A percentile compares a stretch with the other conserved stretches of the same genome.
Conservation (phyloP, 2,329 filamentous ascomycete species). For the Helotiales sp. region DNA sequence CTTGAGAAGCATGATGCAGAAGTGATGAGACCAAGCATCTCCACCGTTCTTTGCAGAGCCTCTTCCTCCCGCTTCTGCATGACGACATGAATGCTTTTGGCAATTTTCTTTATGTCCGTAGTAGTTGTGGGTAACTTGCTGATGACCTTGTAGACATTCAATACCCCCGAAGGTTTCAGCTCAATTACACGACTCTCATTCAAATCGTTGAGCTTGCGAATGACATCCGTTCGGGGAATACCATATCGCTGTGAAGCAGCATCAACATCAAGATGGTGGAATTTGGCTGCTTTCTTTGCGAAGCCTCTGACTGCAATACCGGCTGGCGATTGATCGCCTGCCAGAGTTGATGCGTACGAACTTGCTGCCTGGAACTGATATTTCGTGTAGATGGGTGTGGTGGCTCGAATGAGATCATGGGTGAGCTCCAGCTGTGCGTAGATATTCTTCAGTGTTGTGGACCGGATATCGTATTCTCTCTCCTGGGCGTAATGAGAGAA, state of each 20-base stretch:
- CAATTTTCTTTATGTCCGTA: slow-evolving; percentile 51
- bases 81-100: slow-evolving; percentile 53
- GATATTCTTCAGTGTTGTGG: slow-evolving; percentile 55
- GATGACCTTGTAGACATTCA: slow-evolving; percentile 59
- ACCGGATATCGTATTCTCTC: slow-evolving; percentile 58
- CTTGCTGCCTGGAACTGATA: slow-evolving; percentile 55
- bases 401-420: slow-evolving; percentile 60
- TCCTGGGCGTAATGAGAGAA: slow-evolving; percentile 52
- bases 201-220: slow-evolving; percentile 60
- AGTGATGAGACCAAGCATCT: slow-evolving; percentile 60
- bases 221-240: slow-evolving; percentile 52
- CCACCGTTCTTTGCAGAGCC: slow-evolving; percentile 54
- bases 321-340: slow-evolving; percentile 48
- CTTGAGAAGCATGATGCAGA: slow-evolving; percentile 56
- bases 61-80: slow-evolving; percentile 59
- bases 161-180: slow-evolving; percentile 57
- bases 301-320: slow-evolving; percentile 51
- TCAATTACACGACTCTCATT: slow-evolving; percentile 55
- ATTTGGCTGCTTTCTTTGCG: slow-evolving; percentile 50
- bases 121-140: slow-evolving; percentile 51
- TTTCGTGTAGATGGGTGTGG: slow-evolving; percentile 60
- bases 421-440: slow-evolving; percentile 66
- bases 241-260: slow-evolving; percentile 41
- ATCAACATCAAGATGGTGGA: slow-evolving; percentile 56
- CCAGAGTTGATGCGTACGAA: slow-evolving; percentile 42